Evolutionary conservation across 2,329 filamentous ascomycete species (phyloP), one percentile per base, ranked within the genome.

Genomic region (Ophiosphaerella korrae): DNA sequence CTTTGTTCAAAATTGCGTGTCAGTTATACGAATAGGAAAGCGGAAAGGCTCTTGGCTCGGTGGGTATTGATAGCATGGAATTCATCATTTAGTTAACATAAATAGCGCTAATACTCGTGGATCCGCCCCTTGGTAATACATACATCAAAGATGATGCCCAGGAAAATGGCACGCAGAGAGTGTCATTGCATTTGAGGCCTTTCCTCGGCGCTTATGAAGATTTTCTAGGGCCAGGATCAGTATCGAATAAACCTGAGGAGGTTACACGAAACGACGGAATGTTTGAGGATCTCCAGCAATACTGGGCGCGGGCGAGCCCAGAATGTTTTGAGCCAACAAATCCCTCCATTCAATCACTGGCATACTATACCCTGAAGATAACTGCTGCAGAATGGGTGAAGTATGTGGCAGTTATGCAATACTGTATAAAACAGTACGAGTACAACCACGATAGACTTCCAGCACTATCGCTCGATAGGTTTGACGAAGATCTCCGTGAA

Each of bases 361-460:
- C 53, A 2, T 62, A 62, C 41, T 66, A 60, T 35, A 38, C 58
- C 12, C 46, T 66, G n/a, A 42, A 40, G n/a, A 60, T 66, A 9
- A 45, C 61, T 3, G 62, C 63, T 0, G 58, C 50, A 1, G 60
- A 67, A 39, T 67, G 62, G 63, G 54, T 59, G 2, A 64, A 60
- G 32, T 67, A 66, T 43, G 31, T 63, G 12, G 53, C 50, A 4
- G 55, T 64, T 2, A 68, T 66, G 64, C 50, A 59, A 9, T 44
- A 52, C 29, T 58, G 54, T 41, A 48, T 63, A 26, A 61, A 62
- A 29, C 16, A 43, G 26, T 58, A 65, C 48, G 63, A 68, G 40
- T 64, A 65, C 42, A 41, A 49, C 32, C 14, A 16, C 14, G 11
- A 16, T 13, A 24, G 13, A 16, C n/a, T 16, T 21, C 37, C 18